Evolutionary conservation across 257 asterid genomes (phyloP).

Genomic region (Scutellaria barbata): DNA sequence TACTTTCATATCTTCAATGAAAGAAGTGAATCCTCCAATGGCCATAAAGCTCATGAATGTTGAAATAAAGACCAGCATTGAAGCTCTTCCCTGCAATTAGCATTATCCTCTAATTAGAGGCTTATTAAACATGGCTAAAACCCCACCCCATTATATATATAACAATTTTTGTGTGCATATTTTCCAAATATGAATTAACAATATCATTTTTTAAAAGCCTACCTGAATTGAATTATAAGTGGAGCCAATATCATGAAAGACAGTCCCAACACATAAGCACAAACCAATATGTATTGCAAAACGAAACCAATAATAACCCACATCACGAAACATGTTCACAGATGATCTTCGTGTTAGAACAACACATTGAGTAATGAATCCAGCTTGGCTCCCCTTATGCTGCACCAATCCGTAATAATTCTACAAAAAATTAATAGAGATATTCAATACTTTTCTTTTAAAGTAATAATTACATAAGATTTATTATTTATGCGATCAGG

Average conservation of each 20-base stretch:
- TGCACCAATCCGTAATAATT: slow-evolving; percentile 37
- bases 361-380: slow-evolving; percentile 45
- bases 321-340: slow-evolving; percentile 52
- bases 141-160: too few relatives aligned
- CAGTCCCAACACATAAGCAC: slow-evolving; percentile 46
- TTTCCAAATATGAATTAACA: too few relatives aligned
- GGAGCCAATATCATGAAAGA: slow-evolving; percentile 46
- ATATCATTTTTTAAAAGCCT: not conserved
- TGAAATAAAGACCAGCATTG: slow-evolving; percentile 49
- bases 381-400: slow-evolving; percentile 43
- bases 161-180: too few relatives aligned
- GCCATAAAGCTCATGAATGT: slow-evolving; percentile 61
- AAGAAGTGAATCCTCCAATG: slow-evolving; percentile 58
- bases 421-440: slow-evolving; percentile 14
- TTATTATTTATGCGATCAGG: too few relatives aligned
- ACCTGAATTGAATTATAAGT: slow-evolving; percentile 50
- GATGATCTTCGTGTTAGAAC: slow-evolving; percentile 50
- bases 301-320: slow-evolving; percentile 63
- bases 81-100: slow-evolving; percentile 46
- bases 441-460: not conserved
- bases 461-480: too few relatives aligned
- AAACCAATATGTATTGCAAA: slow-evolving; percentile 44
- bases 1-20: slow-evolving; percentile 66
- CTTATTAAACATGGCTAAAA: too few relatives aligned
- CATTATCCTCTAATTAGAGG: too few relatives aligned